Evolutionary conservation across 805 yeast species (phyloP), one percentile per base, ranked within the genome.

Genomic region (Candida nemodendra): DNA sequence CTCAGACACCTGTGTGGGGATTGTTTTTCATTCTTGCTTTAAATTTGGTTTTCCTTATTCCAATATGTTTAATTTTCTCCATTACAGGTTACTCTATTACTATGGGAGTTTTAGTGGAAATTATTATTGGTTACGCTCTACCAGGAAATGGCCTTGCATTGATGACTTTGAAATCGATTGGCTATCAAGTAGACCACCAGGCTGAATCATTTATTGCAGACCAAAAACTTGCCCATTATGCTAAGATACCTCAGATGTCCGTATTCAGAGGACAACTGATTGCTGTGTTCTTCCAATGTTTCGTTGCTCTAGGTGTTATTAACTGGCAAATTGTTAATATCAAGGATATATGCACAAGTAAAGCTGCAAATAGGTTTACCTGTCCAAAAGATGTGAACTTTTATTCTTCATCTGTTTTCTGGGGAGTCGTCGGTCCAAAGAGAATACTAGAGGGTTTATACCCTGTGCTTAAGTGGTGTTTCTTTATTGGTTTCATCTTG

Each of bases 371-470:
- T 35, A 65, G 64, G 33, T 78, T 77, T 54, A 66, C 72, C 0
- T 76, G 81, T 51, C 73, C 74, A 2, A 54, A 56, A 17, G 45
- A 38, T 9, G 66, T 66, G 12, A 59, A 61, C 29, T 68, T 72
- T 8, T 76, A 73, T 53, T 78, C 71, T 25, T 76, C 85, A 2
- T 72, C 83, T 0, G 68, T 81, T 16, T 57, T 78, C 33, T 81
- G 86, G 86, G 87, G 85, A 36, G 71, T 60, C 54, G 70, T 81
- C 47, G 87, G 87, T 3, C 84, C 88, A 2, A 66, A 71, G 25
- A 69, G 78, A 45, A 76, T 77, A 30, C 80, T 81, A 53, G 53
- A 63, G 14, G 49, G 50, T 4, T 69, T 75, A 18, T 74, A 74
- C 2, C 54, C 77, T 19, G 79, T 79, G 54, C 70, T 76, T 2